Base-by-base conservation (phyloP, 495 filamentous ascomycete genomes). In the Annulohypoxylon nitens region DNA sequence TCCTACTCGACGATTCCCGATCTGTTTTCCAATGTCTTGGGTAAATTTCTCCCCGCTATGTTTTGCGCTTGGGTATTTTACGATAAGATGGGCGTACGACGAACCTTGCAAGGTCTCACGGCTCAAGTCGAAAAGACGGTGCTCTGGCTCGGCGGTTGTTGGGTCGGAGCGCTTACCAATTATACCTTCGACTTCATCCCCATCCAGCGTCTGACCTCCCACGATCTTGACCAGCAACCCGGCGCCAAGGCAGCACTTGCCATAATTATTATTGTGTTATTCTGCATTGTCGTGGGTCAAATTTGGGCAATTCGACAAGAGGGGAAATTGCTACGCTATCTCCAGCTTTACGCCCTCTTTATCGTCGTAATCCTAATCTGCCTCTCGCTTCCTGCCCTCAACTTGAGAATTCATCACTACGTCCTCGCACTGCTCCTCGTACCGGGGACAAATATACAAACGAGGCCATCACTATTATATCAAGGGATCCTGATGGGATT, bases 391-490 rank as follows among this genome's bases (percentile, higher is more conserved):
- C 94, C 96, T 0, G 88, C 88, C n/a, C 89, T 97, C n/a, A 91
- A 88, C 54, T 87, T 99, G 55, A 88, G 96, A 10, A 94, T 98
- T 64, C 97, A 98, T 75, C 96, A 99, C 77, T 99, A 99, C 73
- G 91, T 99, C 71, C 87, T 99, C 12, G 94, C 92, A 10, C 83
- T 98, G 1, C 78, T 89, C 1, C 87, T 98, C 0, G 88, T 97
- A 12, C 94, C 93, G 0, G 93, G 93, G 0, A 97, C 95, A 0
- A 88, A 89, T 47, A 87, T 97, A 57, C 93, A 95, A 63, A 97
- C 91, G 2, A 87, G 95, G 0, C 90, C 91, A 0, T 90, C 89
- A 0, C 79, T 97, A 12, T 78, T 96, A 8, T 97, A 93, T 69
- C 94, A 97, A 75, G 95, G 95, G 2, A 80, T 98, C n/a, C 82